Conservation (phyloP, 2,329 filamentous ascomycete genomes). For the Ceratocystis smalleyi region DNA sequence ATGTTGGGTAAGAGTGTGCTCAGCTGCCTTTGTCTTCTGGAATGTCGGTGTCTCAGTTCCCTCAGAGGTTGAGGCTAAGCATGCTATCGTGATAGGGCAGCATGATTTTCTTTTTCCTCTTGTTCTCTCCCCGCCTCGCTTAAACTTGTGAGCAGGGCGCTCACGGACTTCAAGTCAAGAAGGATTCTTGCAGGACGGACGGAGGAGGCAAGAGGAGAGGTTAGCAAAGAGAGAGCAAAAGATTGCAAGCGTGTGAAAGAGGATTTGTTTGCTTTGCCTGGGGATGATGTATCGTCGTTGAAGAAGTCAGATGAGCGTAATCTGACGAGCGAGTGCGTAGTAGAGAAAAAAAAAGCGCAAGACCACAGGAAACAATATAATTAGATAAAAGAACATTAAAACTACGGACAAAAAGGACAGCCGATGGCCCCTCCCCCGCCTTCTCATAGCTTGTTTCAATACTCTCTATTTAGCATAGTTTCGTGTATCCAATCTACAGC, state of each 20-base stretch:
- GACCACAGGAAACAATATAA: background rate
- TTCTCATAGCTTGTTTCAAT: background rate
- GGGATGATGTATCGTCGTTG: background rate
- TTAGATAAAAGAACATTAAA: background rate
- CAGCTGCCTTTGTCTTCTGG: constrained; percentile 2
- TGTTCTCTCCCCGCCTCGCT: background rate
- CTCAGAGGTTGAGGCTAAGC: background rate
- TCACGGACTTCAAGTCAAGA: background rate
- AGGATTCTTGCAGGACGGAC: background rate
- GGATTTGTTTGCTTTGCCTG: background rate
- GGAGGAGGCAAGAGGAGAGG: background rate
- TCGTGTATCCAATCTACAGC: background rate
- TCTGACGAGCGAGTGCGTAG: background rate
- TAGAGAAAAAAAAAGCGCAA: background rate
- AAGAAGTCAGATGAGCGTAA: background rate
- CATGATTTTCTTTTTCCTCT: background rate
- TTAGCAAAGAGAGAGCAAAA: background rate
- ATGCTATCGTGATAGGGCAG: constrained; percentile 2
- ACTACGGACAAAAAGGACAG: background rate
- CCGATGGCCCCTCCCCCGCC: background rate
- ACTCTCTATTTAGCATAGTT: background rate
- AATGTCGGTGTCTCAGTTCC: constrained; percentile 1
- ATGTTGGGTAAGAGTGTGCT: background rate
- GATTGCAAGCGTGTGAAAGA: background rate
- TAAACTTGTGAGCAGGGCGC: constrained; percentile 5